Evolutionary conservation across 768 basidiomycete genomes (phyloP).

Genomic region (Termitomyces sp.): DNA sequence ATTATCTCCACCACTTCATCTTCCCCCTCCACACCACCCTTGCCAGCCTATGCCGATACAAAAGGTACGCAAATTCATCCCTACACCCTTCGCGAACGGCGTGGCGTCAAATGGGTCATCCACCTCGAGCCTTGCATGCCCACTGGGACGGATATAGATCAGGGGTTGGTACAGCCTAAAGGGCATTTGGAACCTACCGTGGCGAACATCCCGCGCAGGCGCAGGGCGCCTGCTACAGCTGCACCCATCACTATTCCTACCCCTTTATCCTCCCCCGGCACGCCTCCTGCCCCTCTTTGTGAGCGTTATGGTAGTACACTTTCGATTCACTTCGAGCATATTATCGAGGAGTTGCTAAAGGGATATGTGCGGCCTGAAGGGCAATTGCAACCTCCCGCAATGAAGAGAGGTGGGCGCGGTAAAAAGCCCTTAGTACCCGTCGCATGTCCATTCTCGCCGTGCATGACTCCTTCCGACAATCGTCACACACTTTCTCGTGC

Average conservation of each 20-base stretch:
- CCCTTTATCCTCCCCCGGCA: background rate
- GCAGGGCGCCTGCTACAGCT: background rate
- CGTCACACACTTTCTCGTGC: too few species aligned
- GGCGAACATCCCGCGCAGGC: background rate
- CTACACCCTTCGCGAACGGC: too few species aligned
- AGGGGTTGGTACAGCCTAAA: too few species aligned
- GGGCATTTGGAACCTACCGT: too few species aligned
- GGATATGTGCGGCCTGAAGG: too few species aligned
- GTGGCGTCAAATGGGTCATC: background rate
- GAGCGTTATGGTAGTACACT: background rate
- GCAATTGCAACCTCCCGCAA: too few species aligned
- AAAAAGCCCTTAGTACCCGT: too few species aligned
- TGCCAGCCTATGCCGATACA: too few species aligned
- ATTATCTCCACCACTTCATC: background rate
- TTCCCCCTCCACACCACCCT: background rate
- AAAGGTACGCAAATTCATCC: background rate
- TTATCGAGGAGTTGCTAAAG: background rate
- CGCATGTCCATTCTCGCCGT: background rate
- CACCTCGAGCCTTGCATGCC: background rate
- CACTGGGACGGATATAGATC: too few species aligned
- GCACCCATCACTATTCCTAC: background rate
- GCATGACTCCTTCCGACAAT: background rate
- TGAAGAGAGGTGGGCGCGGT: background rate
- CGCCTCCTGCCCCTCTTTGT: background rate
- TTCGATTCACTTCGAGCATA: background rate